Evolutionary conservation across 148 eudicot genomes (phyloP).

Genomic region (Arbutus unedo): DNA sequence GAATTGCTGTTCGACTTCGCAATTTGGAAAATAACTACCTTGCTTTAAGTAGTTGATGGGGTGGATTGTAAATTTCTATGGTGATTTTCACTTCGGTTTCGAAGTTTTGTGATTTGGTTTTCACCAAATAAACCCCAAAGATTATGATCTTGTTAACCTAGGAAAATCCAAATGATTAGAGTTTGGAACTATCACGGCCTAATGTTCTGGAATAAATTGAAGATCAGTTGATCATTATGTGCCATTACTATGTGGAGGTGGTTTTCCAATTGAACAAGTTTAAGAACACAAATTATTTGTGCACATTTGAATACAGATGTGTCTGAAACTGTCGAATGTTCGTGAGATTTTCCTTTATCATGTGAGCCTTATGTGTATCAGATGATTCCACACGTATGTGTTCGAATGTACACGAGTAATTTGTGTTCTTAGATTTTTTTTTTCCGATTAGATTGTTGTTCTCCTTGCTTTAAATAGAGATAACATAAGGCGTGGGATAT

Average conservation of each 20-base stretch:
- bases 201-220: not conserved
- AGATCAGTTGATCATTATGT: not conserved
- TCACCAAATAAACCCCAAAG: not conserved
- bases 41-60: not conserved
- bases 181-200: not conserved
- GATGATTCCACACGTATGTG: no score
- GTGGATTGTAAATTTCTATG: not conserved
- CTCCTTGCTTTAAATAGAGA: no score
- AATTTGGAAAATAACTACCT: not conserved
- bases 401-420: no score
- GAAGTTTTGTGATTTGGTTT: constrained; percentile 5
- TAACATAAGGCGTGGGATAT: no score
- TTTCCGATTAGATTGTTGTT: no score
- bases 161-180: not conserved
- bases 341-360: no score
- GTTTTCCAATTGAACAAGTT: not conserved
- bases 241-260: not conserved
- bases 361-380: no score
- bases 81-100: not conserved
- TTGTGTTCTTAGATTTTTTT: no score
- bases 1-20: no score
- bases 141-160: not conserved
- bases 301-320: no score
- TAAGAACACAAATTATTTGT: no score
- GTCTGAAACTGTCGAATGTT: no score